phyloP scores from a whole-genome alignment of 2,329 filamentous ascomycete species.

The Thielaviopsis ethacetica region DNA sequence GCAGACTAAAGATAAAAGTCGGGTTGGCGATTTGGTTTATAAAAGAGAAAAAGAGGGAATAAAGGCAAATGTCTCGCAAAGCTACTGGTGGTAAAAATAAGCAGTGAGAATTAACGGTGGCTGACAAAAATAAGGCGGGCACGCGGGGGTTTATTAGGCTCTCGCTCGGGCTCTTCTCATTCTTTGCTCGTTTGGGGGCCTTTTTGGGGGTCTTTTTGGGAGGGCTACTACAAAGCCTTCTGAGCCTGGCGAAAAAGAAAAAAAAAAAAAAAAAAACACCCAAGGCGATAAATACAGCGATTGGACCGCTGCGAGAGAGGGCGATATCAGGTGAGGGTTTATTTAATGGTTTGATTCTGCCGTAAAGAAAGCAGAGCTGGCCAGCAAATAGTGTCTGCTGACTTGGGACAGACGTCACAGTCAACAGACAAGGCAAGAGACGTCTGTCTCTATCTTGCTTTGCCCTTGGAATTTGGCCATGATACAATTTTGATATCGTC shows the following conservation, averaged over 20 bases:
- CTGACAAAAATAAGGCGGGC: not conserved
- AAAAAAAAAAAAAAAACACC: not conserved
- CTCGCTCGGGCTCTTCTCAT: not conserved
- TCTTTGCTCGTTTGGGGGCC: not conserved
- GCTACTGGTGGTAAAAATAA: not conserved
- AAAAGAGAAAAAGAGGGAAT: not conserved
- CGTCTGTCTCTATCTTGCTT: not conserved
- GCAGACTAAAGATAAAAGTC: no score
- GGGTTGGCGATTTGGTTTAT: no score
- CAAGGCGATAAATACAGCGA: not conserved
- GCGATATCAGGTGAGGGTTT: not conserved
- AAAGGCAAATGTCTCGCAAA: not conserved
- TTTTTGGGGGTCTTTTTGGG: not conserved
- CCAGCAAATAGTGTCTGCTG: not conserved
- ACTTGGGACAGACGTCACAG: not conserved
- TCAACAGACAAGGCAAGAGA: not conserved
- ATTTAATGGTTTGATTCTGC: not conserved
- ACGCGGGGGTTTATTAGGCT: not conserved
- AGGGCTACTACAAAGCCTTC: not conserved
- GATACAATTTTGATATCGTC: not conserved
- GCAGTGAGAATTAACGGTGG: not conserved
- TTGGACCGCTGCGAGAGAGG: not conserved
- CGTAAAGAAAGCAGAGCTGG: not conserved
- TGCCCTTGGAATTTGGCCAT: not conserved
- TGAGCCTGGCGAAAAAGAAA: not conserved